Conservation (phyloP, 176 grass and related monocot genomes). For the Alopecurus myosuroides region DNA sequence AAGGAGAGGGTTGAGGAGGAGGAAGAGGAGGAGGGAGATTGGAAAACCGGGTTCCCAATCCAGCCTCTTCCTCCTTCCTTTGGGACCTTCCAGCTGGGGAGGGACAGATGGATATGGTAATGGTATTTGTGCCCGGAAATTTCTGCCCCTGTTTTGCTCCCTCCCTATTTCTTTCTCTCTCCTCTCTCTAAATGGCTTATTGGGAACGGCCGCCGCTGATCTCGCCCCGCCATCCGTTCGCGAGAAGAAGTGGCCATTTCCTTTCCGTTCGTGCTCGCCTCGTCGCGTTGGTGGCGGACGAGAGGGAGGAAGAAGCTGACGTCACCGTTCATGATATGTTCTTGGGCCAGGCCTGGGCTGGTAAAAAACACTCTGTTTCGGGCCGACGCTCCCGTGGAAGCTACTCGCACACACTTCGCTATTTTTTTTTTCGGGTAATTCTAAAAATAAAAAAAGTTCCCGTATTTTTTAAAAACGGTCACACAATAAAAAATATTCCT, state of each 20-base stretch:
- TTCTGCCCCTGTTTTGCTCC: not conserved
- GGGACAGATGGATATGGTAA: not conserved
- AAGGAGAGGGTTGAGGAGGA: not conserved
- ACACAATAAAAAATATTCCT: no score
- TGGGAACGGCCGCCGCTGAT: not conserved
- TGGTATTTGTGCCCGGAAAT: not conserved
- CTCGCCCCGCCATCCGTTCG: not conserved
- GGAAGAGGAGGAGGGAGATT: not conserved
- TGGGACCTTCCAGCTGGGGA: not conserved
- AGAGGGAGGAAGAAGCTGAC: not conserved
- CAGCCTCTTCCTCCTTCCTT: conserved; percentile 26
- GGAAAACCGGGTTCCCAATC: not conserved
- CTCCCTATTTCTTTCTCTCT: not conserved
- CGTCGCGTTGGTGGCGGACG: not conserved
- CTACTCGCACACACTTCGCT: no score
- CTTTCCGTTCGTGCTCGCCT: not conserved
- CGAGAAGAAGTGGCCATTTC: not conserved
- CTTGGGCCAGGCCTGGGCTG: not conserved
- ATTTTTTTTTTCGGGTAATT: no score
- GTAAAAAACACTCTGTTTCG: no score
- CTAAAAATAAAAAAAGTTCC: no score
- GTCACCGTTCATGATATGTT: not conserved
- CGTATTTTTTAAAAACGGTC: no score
- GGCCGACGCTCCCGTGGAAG: no score
- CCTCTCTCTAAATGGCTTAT: not conserved